These are phyloP conservation scores for Leishmania gerbilli DNA, from an alignment of 208 protist species.

Conservation along the genomic window DNA sequence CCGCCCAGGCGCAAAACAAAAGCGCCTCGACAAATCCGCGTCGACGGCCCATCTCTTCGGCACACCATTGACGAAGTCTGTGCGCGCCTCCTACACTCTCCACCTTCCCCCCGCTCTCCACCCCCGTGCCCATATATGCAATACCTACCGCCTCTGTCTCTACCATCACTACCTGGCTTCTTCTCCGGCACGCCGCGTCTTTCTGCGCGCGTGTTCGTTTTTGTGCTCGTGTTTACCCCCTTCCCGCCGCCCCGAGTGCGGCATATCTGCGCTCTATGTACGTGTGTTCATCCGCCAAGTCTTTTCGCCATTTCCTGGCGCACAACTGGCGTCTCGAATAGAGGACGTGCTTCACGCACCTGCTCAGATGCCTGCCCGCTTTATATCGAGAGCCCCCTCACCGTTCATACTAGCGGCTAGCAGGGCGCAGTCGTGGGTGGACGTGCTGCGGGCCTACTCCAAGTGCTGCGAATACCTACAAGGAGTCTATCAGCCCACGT, in stretches of 20 bases:
- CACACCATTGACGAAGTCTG: background rate
- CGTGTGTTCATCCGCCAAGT: background rate
- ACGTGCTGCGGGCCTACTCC: conserved; percentile 63
- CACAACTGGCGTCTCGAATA: background rate
- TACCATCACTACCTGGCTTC: background rate
- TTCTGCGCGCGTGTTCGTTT: background rate
- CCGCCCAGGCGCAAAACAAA: background rate
- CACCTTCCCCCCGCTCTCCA: background rate
- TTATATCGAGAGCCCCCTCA: conserved; percentile 17
- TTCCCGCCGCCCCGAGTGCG: background rate
- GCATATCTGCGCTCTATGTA: background rate
- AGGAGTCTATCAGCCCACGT: conserved; percentile 64
- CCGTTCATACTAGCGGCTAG: conserved; percentile 72
- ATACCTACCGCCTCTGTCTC: background rate
- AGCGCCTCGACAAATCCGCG: background rate
- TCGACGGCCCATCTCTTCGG: background rate
- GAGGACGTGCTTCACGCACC: background rate
- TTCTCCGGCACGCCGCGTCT: background rate
- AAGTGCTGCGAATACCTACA: conserved; percentile 41
- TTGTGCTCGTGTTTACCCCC: background rate
- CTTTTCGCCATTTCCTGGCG: background rate
- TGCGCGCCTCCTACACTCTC: background rate
- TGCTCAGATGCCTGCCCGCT: background rate
- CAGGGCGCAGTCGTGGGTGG: conserved; percentile 57
- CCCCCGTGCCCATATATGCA: background rate